Evolutionary conservation across 2,329 filamentous ascomycete genomes (phyloP).

Genomic region (Claviceps paspali): DNA sequence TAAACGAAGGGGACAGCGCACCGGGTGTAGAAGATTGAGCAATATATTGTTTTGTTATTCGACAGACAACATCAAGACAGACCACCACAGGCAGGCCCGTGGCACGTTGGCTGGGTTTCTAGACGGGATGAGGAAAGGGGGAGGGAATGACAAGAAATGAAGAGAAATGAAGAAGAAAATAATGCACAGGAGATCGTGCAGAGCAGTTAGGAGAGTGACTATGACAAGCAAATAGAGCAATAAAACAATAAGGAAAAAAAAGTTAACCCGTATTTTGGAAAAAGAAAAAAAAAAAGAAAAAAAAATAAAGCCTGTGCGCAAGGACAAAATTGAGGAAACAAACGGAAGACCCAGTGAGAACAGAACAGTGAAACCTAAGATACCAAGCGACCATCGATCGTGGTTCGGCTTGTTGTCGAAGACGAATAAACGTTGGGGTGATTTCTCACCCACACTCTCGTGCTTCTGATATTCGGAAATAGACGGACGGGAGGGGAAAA

Average conservation of each 20-base stretch:
- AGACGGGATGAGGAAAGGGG: not conserved
- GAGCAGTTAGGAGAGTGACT: not conserved
- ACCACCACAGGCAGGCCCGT: not conserved
- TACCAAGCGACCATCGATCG: not conserved
- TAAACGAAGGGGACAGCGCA: not conserved
- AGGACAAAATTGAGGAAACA: not conserved
- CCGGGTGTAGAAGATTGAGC: not conserved
- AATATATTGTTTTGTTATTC: conserved; percentile 3
- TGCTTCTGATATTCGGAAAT: not conserved
- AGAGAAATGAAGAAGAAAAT: not conserved
- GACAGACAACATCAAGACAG: not conserved
- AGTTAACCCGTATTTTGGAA: not conserved
- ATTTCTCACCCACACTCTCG: not conserved
- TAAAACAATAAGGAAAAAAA: not conserved
- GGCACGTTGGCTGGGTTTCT: conserved; percentile 1
- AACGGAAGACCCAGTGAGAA: not conserved
- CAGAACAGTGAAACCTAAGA: not conserved
- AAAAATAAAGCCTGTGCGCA: not conserved
- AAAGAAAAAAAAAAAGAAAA: not conserved
- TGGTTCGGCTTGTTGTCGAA: not conserved
- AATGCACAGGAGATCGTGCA: not conserved
- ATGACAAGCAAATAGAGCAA: not conserved
- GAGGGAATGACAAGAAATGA: not conserved
- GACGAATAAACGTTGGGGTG: not conserved
- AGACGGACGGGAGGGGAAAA: not conserved